Percentiles rank a stretch among this genome's conserved stretches.
Evolutionary conservation across 306 rosid genomes (phyloP).

Genomic region (Dalbergia oliveri): DNA sequence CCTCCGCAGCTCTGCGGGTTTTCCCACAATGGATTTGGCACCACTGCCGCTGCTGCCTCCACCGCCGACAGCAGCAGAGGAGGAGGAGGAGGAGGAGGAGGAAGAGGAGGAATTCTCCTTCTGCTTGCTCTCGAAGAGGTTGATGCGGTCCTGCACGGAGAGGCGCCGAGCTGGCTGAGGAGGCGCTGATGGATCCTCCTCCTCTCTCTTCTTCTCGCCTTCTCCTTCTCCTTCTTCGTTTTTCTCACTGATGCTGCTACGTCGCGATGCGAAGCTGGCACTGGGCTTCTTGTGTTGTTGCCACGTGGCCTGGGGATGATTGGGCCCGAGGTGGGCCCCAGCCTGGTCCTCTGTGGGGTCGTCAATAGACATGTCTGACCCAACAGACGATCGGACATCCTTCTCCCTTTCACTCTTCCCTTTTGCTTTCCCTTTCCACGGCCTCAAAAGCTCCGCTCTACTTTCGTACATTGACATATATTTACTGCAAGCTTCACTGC

Average conservation of each 20-base stretch:
- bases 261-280: constrained; percentile 48
- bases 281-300: constrained; percentile 57
- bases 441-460: constrained; percentile 72
- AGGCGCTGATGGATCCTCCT: constrained; percentile 40
- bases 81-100: neutral
- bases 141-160: constrained; percentile 96
- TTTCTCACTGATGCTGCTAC: constrained; percentile 49
- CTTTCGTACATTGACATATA: constrained; percentile 68
- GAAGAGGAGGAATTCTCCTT: constrained; percentile 59
- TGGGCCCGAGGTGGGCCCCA: constrained; percentile 47
- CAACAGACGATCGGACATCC: constrained; percentile 76
- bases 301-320: constrained; percentile 59
- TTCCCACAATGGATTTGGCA: constrained; percentile 65
- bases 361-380: constrained; percentile 97
- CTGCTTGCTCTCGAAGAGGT: constrained; percentile 95
- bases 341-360: constrained; percentile 67
- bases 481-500: constrained; percentile 86
- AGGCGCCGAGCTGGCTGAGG: constrained; percentile 75
- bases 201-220: constrained; percentile 28
- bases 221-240: constrained; percentile 52
- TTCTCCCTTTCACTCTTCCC: constrained; percentile 63
- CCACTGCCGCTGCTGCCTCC: neutral
- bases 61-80: neutral
- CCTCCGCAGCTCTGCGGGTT: constrained; percentile 78
- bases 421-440: constrained; percentile 53